Evolutionary conservation across 192 early-diverging fungal genomes (phyloP), one percentile per base, ranked within the genome.

Genomic region (Coemansia nantahalensis): DNA sequence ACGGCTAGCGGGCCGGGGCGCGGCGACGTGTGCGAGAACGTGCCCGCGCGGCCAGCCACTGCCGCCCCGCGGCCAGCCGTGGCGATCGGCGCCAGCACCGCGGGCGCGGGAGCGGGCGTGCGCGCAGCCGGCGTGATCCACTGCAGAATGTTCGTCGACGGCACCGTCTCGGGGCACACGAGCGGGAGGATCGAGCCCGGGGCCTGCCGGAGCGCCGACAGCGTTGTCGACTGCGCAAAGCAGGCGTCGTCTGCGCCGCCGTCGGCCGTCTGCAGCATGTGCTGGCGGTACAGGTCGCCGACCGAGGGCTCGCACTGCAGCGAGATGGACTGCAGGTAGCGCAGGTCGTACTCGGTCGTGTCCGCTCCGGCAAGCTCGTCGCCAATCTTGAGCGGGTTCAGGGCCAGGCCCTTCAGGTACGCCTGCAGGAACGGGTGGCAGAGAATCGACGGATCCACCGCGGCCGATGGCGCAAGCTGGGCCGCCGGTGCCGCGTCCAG

Each of bases 161-260:
- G 65, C 35, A 79, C 71, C 0, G 67, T 73, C 30, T 79, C 77
- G 12, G 77, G 77, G 24, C 71, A 79, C 30, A 74, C 77, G 30
- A 79, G 56, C n/a, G 71, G 77, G 41, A 77, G 26, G n/a, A 77
- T 77, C 26, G 73, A 68, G 4, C 73, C 73, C 1, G 67, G 73
- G 0, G 73, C 73, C 50, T 68, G 66, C 4, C 73, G 56, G 13
- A 77, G 46, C 12, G 62, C 55, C 39, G 59, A 62, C 19, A 44
- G 54, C 42, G 43, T 51, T 22, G 51, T 19, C 2, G 51, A 36
- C 39, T 48, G 61, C n/a, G 38, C 62, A 16, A 51, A 24, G 2
- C 43, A 50, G 2, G 55, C 23, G 14, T 66, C 64, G 17, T 60
- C 67, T 16, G 45, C 34, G 7, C 35, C 37, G 28, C 47, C 45